These are phyloP conservation scores for Leucosporidium yakuticum DNA, from an alignment of 768 basidiomycete species.

Conservation along the genomic window DNA sequence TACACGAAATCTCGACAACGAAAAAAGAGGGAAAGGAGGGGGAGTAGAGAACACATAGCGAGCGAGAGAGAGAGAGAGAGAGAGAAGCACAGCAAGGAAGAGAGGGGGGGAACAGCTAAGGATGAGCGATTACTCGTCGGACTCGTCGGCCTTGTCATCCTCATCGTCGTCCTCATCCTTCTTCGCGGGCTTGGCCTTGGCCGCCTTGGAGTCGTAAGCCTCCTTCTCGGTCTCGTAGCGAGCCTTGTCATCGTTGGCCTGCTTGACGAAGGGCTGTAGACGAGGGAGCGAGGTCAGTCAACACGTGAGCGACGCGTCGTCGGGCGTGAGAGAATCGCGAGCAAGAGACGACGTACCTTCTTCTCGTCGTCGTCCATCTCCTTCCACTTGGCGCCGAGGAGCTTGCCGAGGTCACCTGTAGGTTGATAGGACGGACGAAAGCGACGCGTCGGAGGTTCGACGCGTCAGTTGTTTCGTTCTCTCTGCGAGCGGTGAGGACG, in stretches of 20 bases:
- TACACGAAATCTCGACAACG: not conserved
- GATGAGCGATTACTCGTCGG: not conserved
- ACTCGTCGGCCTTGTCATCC: too few species aligned
- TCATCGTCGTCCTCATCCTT: slow-evolving; percentile 4
- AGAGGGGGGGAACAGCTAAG: not conserved
- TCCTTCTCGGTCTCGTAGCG: slow-evolving; percentile 70
- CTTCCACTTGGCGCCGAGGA: slow-evolving; percentile 96
- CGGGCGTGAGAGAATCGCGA: not conserved
- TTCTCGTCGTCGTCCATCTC: slow-evolving; percentile 85
- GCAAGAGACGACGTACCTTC: slow-evolving; percentile 57
- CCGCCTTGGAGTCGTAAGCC: slow-evolving; percentile 40
- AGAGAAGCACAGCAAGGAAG: not conserved
- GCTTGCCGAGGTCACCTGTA: slow-evolving; percentile 83
- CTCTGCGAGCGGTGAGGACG: not conserved
- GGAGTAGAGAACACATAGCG: not conserved
- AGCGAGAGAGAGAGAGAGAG: not conserved
- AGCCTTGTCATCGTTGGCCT: slow-evolving; percentile 78
- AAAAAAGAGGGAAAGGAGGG: not conserved
- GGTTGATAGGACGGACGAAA: slow-evolving; percentile 1
- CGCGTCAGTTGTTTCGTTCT: not conserved
- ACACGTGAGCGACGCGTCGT: slow-evolving; percentile 2
- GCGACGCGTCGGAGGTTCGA: not conserved
- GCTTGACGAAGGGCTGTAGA: slow-evolving; percentile 73
- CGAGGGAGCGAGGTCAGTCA: not conserved
- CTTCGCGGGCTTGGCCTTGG: not conserved